Evolutionary conservation across 345 rosid genomes (phyloP).

Genomic region (Salix purpurea): DNA sequence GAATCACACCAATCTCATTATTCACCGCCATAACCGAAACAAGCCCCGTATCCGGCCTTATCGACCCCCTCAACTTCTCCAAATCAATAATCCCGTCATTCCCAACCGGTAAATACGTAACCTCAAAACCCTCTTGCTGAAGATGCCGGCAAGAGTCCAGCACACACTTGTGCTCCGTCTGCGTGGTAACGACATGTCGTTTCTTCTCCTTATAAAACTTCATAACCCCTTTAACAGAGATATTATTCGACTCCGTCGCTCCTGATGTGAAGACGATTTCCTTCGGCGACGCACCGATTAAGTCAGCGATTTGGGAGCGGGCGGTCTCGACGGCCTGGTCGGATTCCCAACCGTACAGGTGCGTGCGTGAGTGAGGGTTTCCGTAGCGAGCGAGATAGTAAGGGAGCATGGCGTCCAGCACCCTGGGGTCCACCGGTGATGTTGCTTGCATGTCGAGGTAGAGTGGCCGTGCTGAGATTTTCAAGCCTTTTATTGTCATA

Average conservation of each 20-base stretch:
- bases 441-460: constrained; percentile 78
- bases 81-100: constrained; percentile 72
- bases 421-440: constrained; percentile 90
- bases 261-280: constrained; percentile 92
- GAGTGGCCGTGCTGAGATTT: constrained; percentile 64
- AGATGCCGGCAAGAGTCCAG: constrained; percentile 91
- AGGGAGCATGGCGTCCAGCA: constrained; percentile 81
- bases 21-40: constrained; percentile 94
- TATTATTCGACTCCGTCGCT: constrained; percentile 89
- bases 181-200: constrained; percentile 83
- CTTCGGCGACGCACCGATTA: constrained; percentile 79
- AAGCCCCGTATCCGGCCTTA: constrained; percentile 77
- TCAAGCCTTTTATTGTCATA: constrained; percentile 63
- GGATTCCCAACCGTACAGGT: constrained; percentile 96
- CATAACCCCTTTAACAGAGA: constrained; percentile 88
- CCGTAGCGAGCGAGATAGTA: constrained; percentile 65
- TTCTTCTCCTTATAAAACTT: constrained; percentile 86
- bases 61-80: constrained; percentile 51
- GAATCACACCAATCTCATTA: constrained; percentile 93
- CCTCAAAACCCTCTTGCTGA: constrained; percentile 91
- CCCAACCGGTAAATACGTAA: constrained; percentile 77
- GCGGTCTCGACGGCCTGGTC: constrained; percentile 81
- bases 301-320: constrained; percentile 63
- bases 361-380: constrained; percentile 95
- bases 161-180: constrained; percentile 96